phyloP scores from a whole-genome alignment of 495 filamentous ascomycete genomes.

The Cercophora newfieldiana region DNA sequence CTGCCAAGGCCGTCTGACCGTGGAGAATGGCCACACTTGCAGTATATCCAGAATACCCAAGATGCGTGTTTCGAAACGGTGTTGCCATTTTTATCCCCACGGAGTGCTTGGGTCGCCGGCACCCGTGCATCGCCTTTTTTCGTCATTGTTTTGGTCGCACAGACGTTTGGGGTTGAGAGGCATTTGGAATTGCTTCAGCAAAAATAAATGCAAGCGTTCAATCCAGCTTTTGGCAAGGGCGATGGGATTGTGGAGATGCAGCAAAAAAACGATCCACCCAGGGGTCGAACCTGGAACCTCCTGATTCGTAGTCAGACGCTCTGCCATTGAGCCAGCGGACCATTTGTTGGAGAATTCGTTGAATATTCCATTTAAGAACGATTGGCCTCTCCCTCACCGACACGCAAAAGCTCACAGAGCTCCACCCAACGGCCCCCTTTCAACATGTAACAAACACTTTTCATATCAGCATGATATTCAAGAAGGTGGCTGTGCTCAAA shows the following conservation, averaged over 20 bases:
- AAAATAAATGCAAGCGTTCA: too few relatives aligned
- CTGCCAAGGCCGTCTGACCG: constrained; percentile 1
- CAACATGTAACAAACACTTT: too few relatives aligned
- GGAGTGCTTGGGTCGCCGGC: background rate
- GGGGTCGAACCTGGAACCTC: constrained; percentile 25
- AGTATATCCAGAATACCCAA: constrained; percentile 1
- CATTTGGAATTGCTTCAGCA: background rate
- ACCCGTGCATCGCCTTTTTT: background rate
- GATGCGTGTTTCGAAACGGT: constrained; percentile 12
- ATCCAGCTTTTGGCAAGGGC: too few relatives aligned
- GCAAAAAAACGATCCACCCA: constrained; percentile 21
- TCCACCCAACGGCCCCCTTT: too few relatives aligned
- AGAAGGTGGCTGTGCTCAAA: too few relatives aligned
- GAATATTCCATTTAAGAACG: too few relatives aligned
- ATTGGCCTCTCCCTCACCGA: too few relatives aligned
- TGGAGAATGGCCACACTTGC: background rate
- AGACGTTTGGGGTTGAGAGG: background rate
- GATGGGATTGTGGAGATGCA: background rate
- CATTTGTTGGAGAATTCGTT: background rate
- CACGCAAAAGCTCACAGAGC: too few relatives aligned
- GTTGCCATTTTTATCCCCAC: constrained; percentile 7
- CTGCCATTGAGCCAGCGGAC: constrained; percentile 21
- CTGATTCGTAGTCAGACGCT: constrained; percentile 25
- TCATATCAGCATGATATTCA: too few relatives aligned
- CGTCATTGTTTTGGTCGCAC: background rate